Base-by-base conservation (phyloP, 225 moss, liverwort and hornwort genomes). In the Sphagnum contortum region DNA sequence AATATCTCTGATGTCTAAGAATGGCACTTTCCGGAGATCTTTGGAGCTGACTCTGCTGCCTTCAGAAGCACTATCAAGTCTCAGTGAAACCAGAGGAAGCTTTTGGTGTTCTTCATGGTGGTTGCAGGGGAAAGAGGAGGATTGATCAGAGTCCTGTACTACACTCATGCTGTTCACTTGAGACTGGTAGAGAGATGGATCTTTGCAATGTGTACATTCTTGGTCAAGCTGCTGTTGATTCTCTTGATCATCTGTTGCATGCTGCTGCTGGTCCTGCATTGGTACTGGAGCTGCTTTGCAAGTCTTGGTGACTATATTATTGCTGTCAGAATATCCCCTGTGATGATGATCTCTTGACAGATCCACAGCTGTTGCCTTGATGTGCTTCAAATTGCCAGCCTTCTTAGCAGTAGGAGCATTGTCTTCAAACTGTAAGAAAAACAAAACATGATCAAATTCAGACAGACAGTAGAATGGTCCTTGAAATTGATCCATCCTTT, bases 261-360 rank as follows among this genome's bases (percentile, higher is more conserved):
- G 29, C 29, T 29, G 29, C 29, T 80, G 79, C 64, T 76, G 74
- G 47, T 79, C 79, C 0, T 73, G 67, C 4, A 78, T 78, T 1
- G 75, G 80, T 69, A 69, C 80, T 6, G 80, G 71, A 3, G 84
- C 77, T 50, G 84, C 77, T 58, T 81, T 80, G 53, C 75, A 78
- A 44, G 75, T 73, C 69, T 84, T 84, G 11, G 75, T 84, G 61
- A 84, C 77, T 7, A 81, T 78, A 64, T 84, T 80, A 67, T 78
- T 84, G 75, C 48, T 58, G 12, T 58, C 58, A 13, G 58, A 58
- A 44, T 13, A 13, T 58, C 29, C 45, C 48, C 45, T 29, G 29
- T 29, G 44, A 3, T 81, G 77, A 4, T 80, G 73, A 53, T 78
- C 77, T 48, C 60, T 54, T 14, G 60, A 10, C 49, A 44, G 48